Evolutionary conservation across 2,329 filamentous ascomycete genomes (phyloP), one percentile per base, ranked within the genome.

Genomic region (Ophiocordyceps robertsii): DNA sequence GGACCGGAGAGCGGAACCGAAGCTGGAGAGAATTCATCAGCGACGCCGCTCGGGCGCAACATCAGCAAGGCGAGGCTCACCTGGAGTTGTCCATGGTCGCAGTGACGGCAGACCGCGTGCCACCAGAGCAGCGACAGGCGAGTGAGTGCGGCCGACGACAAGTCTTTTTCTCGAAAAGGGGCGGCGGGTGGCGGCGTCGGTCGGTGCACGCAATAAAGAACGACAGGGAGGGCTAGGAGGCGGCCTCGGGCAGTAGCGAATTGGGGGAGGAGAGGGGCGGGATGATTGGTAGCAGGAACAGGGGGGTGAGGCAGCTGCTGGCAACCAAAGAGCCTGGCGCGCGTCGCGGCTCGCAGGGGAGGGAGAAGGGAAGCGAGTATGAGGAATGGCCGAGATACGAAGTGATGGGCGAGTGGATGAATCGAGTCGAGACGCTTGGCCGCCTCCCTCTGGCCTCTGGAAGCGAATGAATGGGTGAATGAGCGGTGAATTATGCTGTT

Each of bases 1-100:
- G 48, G 84, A 84, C 65, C 84, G 84, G 65, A 92, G 84, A 64
- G 82, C 78, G 54, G 74, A 74, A 54, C 77, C 73, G 57, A 90
- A 63, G 56, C 82, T 82, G 40, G 12, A 10, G 13, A 10, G 9
- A 27, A 33, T 12, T 51, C 16, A 41, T 57, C 49, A 56, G 49
- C 43, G 40, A 47, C 17, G 9, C 37, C 19, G 19, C 7, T 29
- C 24, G 14, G 21, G n/a, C 19, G 19, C 36, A 19, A 39, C 19
- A 36, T 24, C 24, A 38, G 32, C 3, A 9, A 29, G 17, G 43
- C 29, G 33, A 30, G 39, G 52, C 57, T 52, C 44, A 60, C 57
- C 40, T 24, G 12, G 55, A 54, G 46, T 52, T 52, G 30, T 51
- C 56, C 56, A 59, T 59, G 46, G 44, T 54, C 44, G 42, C 46